phyloP scores from a whole-genome alignment of 2,329 filamentous ascomycete genomes.

The Microdochium paspali region DNA sequence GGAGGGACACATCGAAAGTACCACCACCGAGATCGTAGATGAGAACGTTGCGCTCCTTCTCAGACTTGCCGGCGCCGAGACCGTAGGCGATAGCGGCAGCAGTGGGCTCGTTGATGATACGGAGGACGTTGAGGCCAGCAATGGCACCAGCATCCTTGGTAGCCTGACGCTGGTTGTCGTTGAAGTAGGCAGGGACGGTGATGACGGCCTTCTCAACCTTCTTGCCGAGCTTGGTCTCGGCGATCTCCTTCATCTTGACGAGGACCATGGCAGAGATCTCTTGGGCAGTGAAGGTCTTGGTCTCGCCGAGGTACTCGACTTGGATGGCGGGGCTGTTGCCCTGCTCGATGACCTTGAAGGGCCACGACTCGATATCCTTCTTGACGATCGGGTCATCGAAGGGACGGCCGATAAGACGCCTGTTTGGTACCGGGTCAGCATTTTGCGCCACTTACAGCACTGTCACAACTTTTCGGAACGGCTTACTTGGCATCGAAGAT shows the following conservation, averaged over 20 bases:
- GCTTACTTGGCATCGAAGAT: slow-evolving; percentile 98
- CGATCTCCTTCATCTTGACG: slow-evolving; percentile 99
- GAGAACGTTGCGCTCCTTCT: slow-evolving; percentile 97
- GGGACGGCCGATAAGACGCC: slow-evolving; percentile 94
- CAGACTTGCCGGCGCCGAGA: slow-evolving; percentile 87
- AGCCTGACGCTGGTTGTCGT: slow-evolving; percentile 99
- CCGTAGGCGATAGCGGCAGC: slow-evolving; percentile 97
- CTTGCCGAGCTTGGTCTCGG: slow-evolving; percentile 96
- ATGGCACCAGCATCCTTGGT: slow-evolving; percentile 99
- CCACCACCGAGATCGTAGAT: slow-evolving; percentile 99
- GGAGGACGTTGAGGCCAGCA: slow-evolving; percentile 92
- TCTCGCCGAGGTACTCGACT: slow-evolving; percentile 92
- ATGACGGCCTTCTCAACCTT: slow-evolving; percentile 99
- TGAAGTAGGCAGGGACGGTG: slow-evolving; percentile 99
- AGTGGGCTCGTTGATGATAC: slow-evolving; percentile 99
- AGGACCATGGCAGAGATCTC: slow-evolving; percentile 99
- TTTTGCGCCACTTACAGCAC: not conserved
- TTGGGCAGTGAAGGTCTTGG: slow-evolving; percentile 93
- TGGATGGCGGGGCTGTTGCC: slow-evolving; percentile 83
- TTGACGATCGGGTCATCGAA: slow-evolving; percentile 95
- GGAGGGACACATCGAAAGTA: slow-evolving; percentile 99
- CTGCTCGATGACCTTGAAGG: slow-evolving; percentile 95
- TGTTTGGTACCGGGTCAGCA: slow-evolving; percentile 23
- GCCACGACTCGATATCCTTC: slow-evolving; percentile 98
- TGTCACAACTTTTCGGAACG: slow-evolving; percentile 1